phyloP scores from a whole-genome alignment of 2,329 filamentous ascomycete species.

The Colletotrichum liaoningense region DNA sequence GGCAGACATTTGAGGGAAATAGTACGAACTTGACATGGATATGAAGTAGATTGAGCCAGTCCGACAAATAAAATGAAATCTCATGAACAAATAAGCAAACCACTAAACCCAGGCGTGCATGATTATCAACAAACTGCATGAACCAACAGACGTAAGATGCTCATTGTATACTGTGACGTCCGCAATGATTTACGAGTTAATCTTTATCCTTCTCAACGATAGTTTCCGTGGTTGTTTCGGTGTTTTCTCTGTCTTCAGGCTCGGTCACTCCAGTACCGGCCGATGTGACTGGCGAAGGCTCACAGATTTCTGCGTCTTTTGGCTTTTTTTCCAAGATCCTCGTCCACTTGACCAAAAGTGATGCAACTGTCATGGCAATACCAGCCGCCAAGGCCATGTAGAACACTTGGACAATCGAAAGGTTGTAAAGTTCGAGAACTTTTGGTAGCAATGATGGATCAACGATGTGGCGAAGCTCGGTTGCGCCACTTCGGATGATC shows the following conservation, averaged over 20 bases:
- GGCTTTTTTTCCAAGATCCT: neutral
- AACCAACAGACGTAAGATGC: neutral
- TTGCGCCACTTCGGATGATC: neutral
- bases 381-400: neutral
- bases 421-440: neutral
- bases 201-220: neutral
- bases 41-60: no score
- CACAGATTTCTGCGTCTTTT: neutral
- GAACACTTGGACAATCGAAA: neutral
- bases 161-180: neutral
- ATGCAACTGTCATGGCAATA: neutral
- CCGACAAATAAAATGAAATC: no score
- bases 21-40: no score
- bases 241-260: neutral
- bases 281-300: neutral
- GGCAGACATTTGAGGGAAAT: no score
- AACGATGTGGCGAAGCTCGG: neutral
- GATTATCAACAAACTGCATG: no score
- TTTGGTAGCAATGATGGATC: neutral
- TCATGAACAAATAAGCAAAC: no score
- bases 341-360: neutral
- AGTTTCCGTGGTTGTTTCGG: neutral
- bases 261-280: neutral
- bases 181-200: neutral
- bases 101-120: no score